A percentile compares a stretch with the other conserved stretches of the same genome.
phyloP scores from a whole-genome alignment of 371 early-diverging fungal species.

The Vairimorpha ceranae region DNA sequence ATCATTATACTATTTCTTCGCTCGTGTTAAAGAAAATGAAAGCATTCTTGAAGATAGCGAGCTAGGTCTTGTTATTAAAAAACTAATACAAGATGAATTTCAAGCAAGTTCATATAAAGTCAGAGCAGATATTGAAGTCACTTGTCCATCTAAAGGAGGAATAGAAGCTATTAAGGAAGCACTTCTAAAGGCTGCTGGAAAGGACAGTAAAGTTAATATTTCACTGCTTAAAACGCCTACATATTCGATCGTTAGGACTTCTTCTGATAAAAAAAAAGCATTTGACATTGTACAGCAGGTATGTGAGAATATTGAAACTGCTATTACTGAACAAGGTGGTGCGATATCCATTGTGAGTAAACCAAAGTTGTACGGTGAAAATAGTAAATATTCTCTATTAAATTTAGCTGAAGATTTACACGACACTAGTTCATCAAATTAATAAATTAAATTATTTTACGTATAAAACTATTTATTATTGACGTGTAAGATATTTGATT shows the following conservation, averaged over 20 bases:
- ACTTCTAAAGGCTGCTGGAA: slow-evolving; percentile 75
- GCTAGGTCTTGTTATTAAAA: slow-evolving; percentile 38
- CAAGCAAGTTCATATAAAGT: slow-evolving; percentile 53
- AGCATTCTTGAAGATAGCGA: slow-evolving; percentile 31
- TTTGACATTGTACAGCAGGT: slow-evolving; percentile 37
- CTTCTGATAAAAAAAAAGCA: slow-evolving; percentile 53
- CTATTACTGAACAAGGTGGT: slow-evolving; percentile 37
- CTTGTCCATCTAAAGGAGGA: slow-evolving; percentile 88
- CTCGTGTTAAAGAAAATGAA: slow-evolving; percentile 41
- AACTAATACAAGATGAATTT: slow-evolving; percentile 54
- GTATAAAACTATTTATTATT: too few species aligned
- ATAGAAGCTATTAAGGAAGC: slow-evolving; percentile 88
- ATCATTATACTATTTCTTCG: slow-evolving; percentile 66
- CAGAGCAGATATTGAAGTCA: slow-evolving; percentile 77
- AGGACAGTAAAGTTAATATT: slow-evolving; percentile 64
- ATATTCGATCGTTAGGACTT: slow-evolving; percentile 54
- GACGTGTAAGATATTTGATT: too few species aligned
- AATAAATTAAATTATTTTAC: too few species aligned
- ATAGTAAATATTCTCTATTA: slow-evolving; percentile 35
- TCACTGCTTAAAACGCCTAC: slow-evolving; percentile 55
- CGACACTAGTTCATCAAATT: slow-evolving; percentile 4
- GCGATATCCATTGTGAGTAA: slow-evolving; percentile 19
- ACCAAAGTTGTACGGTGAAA: slow-evolving; percentile 49
- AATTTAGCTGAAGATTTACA: slow-evolving; percentile 25
- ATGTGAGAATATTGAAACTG: slow-evolving; percentile 20